Base-by-base conservation (phyloP, 768 basidiomycete genomes). In the Crucibulum laeve region DNA sequence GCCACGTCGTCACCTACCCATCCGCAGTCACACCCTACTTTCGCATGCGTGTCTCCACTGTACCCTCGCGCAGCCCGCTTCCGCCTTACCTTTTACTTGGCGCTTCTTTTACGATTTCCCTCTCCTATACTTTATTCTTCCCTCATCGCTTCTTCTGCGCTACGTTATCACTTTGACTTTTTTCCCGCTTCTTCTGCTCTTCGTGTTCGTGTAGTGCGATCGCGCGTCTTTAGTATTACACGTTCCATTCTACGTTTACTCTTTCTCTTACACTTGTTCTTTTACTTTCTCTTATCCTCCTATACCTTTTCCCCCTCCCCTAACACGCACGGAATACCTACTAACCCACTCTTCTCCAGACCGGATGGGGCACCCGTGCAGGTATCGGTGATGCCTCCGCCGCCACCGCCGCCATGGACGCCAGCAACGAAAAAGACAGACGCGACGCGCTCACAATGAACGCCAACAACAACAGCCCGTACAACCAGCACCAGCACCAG, bases 341-440 rank as follows among this genome's bases (percentile, higher is more conserved):
- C 35, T 18, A 8, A n/a, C 28, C 28, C n/a, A 7, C 28, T 17
- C 8, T 18, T 6, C 18, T 17, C 4, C 46, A 89, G 83, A 93
- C 90, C 57, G 91, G 86, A 32, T 95, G 91, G 92, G 92, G 92
- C 33, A 96, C 91, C n/a, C 85, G 91, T 62, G 80, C 92, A 4
- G 91, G 92, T 67, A 89, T 93, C 55, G 89, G 90, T 57, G 87
- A 92, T 70, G 81, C 82, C 1, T 69, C 81, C 0, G 80, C 82
- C 26, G 87, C 88, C 40, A 87, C 86, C 2, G 79, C 81, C 5
- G 87, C 87, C 10, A 67, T 73, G 43, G 82, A 79, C 49, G n/a
- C n/a, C n/a, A n/a, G n/a, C n/a, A 65, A 69, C 43, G 62, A 62
- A 42, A 61, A 61, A 21, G 57, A 58, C 46, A 55, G 52, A 52